phyloP scores from a whole-genome alignment of 2,329 filamentous ascomycete genomes.

The Akanthomyces dipterigenus region DNA sequence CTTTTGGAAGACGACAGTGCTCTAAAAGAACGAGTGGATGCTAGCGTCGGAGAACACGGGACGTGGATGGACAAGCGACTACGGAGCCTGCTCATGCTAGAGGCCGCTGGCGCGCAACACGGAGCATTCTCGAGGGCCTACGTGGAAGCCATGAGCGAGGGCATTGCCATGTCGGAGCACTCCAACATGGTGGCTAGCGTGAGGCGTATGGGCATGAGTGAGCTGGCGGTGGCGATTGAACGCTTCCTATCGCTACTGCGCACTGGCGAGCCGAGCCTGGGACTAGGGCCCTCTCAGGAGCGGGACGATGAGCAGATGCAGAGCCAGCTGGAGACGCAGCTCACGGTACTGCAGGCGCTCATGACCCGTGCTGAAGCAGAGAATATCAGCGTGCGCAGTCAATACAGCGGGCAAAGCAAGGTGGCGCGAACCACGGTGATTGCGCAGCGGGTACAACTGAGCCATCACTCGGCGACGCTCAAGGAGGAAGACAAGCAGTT shows the following conservation, averaged over 20 bases:
- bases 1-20: conserved; percentile 55
- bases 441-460: conserved; percentile 74
- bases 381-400: conserved; percentile 57
- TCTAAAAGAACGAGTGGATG: conserved; percentile 39
- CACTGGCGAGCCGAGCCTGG: conserved; percentile 31
- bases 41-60: conserved; percentile 25
- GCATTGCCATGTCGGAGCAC: conserved; percentile 45
- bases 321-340: conserved; percentile 32
- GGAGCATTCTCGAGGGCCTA: conserved; percentile 51
- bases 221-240: conserved; percentile 22
- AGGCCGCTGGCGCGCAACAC: conserved; percentile 29
- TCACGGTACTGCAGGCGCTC: conserved; percentile 41
- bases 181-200: conserved; percentile 50
- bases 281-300: conserved; percentile 25
- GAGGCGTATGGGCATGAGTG: conserved; percentile 44
- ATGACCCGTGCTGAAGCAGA: conserved; percentile 36
- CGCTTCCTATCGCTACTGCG: conserved; percentile 22
- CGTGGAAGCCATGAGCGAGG: conserved; percentile 51
- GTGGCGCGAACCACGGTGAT: conserved; percentile 71
- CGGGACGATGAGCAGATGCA: conserved; percentile 25
- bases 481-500: conserved; percentile 66
- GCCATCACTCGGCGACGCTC: conserved; percentile 64
- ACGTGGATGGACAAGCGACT: conserved; percentile 38
- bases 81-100: conserved; percentile 41
- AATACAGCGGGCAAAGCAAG: conserved; percentile 64